phyloP scores from a whole-genome alignment of 805 yeast species.

The Henningerozyma blattae region DNA sequence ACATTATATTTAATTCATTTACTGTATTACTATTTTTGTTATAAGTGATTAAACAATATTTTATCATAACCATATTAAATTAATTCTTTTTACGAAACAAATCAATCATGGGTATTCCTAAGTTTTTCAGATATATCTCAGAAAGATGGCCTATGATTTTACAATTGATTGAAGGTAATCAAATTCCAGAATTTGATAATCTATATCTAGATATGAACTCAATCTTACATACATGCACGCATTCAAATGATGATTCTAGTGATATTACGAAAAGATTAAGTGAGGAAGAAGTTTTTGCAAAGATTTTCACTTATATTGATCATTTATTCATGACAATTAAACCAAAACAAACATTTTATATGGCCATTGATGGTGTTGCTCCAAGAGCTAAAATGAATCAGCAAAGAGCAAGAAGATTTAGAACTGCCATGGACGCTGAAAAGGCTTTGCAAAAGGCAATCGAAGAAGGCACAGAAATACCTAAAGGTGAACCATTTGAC shows the following conservation, averaged over 20 bases:
- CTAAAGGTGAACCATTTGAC: conserved; percentile 74
- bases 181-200: conserved; percentile 89
- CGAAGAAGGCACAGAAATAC: conserved; percentile 53
- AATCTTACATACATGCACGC: conserved; percentile 88
- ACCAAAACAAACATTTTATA: conserved; percentile 77
- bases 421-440: conserved; percentile 90
- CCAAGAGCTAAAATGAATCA: conserved; percentile 98
- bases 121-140: conserved; percentile 90
- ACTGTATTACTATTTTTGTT: too few species aligned
- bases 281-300: conserved; percentile 84
- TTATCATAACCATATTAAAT: too few species aligned
- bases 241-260: conserved; percentile 54
- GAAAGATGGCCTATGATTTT: conserved; percentile 98
- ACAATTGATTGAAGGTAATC: conserved; percentile 67
- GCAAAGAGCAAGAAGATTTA: conserved; percentile 89
- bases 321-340: conserved; percentile 79
- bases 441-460: conserved; percentile 62
- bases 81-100: too few species aligned
- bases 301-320: conserved; percentile 90
- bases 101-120: conserved; percentile 72
- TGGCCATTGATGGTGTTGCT: conserved; percentile 99
- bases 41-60: too few species aligned
- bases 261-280: conserved; percentile 53
- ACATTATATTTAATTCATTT: too few species aligned
- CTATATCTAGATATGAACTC: conserved; percentile 96